Percentiles rank a stretch among this genome's conserved stretches.
Conservation (phyloP, 768 basidiomycete species). For the Pisolithus tinctorius region DNA sequence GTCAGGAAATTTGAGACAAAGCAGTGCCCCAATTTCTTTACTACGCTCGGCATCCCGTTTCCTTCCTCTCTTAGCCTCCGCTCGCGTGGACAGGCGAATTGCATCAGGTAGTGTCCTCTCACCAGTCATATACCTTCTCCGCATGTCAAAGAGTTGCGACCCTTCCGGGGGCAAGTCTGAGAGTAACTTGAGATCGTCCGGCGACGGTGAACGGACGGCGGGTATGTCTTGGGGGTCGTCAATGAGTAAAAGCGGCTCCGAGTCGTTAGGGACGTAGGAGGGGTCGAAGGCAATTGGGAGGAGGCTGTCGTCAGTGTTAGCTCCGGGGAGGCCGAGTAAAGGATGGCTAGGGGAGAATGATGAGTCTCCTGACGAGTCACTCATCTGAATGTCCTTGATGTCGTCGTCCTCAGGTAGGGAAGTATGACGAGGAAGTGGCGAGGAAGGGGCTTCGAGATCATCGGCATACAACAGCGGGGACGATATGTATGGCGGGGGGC, state of each 20-base stretch:
- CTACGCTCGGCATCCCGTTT: slow-evolving; percentile 49
- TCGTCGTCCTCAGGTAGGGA: slow-evolving; percentile 27
- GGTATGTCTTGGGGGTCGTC: slow-evolving; percentile 34
- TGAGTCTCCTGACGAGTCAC: slow-evolving; percentile 12
- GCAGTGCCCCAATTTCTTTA: slow-evolving; percentile 48
- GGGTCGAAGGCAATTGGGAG: slow-evolving; percentile 22
- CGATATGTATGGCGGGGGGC: slow-evolving; percentile 8
- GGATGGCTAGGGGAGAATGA: slow-evolving; percentile 12
- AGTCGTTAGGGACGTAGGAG: neutral
- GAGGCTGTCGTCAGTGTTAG: slow-evolving; percentile 36
- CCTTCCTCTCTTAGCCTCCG: slow-evolving; percentile 38
- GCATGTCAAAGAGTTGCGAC: slow-evolving; percentile 33
- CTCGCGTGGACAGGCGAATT: slow-evolving; percentile 31
- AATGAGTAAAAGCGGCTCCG: slow-evolving; percentile 34
- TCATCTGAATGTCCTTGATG: slow-evolving; percentile 18
- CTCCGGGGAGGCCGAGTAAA: slow-evolving; percentile 36
- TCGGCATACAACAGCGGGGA: slow-evolving; percentile 19
- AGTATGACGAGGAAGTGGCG: slow-evolving; percentile 25
- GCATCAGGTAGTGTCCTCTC: slow-evolving; percentile 30
- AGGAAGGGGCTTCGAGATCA: slow-evolving; percentile 18
- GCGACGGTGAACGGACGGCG: slow-evolving; percentile 36
- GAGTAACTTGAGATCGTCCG: slow-evolving; percentile 35
- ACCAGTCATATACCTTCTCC: slow-evolving; percentile 29
- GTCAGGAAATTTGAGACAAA: slow-evolving; percentile 47
- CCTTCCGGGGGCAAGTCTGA: slow-evolving; percentile 31